Evolutionary conservation across 768 basidiomycete species (phyloP), one percentile per base, ranked within the genome.

Genomic region (Trametes meyenii): DNA sequence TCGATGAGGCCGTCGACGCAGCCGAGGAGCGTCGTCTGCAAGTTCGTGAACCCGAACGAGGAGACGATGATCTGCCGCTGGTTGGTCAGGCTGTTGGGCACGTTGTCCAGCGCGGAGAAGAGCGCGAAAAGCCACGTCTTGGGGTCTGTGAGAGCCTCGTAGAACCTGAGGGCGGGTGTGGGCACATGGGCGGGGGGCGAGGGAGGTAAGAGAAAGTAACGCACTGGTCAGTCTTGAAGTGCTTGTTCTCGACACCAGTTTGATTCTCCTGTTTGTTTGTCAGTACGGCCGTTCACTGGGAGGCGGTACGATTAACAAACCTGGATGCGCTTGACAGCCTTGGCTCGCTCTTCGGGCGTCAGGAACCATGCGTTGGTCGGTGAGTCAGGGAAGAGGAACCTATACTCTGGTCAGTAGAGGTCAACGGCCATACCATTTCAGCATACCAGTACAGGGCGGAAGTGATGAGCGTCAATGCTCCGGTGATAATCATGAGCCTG

Each of bases 161-260:
- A 79, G 79, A 91, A 81, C 71, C 88, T 89, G 67, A 6, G 48
- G n/a, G 16, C 39, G 17, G 16, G 40, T 23, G 52, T 44, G 16
- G 10, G 21, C 6, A 24, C 16, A 35, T 19, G 21, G 17, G 23
- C 7, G 33, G 13, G n/a, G 49, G 14, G 29, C 1, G 44, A 2
- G 44, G 8, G 24, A 26, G 46, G 46, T 29, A 24, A 19, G 13
- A 26, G 49, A 35, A 7, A 14, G 35, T 43, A 43, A 79, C 87
- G 63, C 57, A 90, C 89, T 92, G 90, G 39, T 90, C 87, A 55
- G 79, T 83, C 76, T 92, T 92, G 75, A 89, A 92, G 54, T 80
- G 80, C 67, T 92, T 93, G 69, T 90, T 92, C 73, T 92, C 90
- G 11, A 91, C 82, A 33, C 90, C 91, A 0, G 88, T 88, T 82